Evolutionary conservation across 2,329 filamentous ascomycete species (phyloP).

Genomic region (Pseudogymnoascus sp.): DNA sequence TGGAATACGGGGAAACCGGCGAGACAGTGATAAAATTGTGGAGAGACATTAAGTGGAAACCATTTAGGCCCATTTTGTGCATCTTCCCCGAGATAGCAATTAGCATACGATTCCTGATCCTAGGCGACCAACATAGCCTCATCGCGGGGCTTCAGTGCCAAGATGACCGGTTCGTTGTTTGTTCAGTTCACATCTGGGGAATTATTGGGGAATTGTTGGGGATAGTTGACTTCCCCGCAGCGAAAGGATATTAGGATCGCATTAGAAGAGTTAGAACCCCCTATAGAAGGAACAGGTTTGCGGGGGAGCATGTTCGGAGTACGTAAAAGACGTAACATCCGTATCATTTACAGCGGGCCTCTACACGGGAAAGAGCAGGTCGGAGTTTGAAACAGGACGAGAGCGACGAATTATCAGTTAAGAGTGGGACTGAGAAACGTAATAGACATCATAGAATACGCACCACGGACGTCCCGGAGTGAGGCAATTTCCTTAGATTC

Average conservation of each 20-base stretch:
- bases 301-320: not conserved
- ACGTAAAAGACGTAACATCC: not conserved
- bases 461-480: not conserved
- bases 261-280: not conserved
- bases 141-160: slow-evolving; percentile 1
- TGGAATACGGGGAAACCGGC: not conserved
- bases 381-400: slow-evolving; percentile 1
- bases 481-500: slow-evolving; percentile 4
- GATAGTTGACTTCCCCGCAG: slow-evolving; percentile 1
- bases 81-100: not conserved
- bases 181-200: not conserved
- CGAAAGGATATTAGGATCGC: not conserved
- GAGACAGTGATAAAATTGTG: not conserved
- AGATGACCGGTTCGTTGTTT: not conserved
- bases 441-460: not conserved
- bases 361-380: not conserved
- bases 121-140: not conserved
- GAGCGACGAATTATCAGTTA: too few relatives aligned
- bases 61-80: not conserved
- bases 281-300: not conserved
- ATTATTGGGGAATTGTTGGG: slow-evolving; percentile 1
- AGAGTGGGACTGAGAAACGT: slow-evolving; percentile 4
- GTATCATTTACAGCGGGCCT: slow-evolving; percentile 1
- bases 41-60: slow-evolving; percentile 1
- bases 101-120: not conserved